These are phyloP conservation scores for Boehmeria nivea DNA, from an alignment of 306 rosid species.

Conservation along the genomic window DNA sequence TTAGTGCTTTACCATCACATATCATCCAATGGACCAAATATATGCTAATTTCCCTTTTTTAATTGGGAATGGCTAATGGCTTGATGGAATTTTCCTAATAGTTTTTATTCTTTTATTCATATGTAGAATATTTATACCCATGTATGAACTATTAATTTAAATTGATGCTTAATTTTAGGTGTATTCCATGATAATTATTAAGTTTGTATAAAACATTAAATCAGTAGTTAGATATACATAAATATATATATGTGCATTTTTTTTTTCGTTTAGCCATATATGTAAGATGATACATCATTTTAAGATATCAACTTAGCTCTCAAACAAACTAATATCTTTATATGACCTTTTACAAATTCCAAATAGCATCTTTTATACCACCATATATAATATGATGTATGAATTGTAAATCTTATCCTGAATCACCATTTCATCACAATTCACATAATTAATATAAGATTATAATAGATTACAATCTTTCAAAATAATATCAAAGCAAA, in stretches of 20 bases:
- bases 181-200: too few species aligned
- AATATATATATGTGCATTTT: too few species aligned
- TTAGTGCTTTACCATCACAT: slow-evolving; percentile 3
- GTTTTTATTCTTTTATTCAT: too few species aligned
- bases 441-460: not conserved
- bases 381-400: too few species aligned
- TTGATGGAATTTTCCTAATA: not conserved
- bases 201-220: not conserved
- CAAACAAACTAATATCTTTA: too few species aligned
- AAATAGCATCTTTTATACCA: too few species aligned
- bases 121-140: not conserved
- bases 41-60: not conserved
- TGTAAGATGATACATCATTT: not conserved
- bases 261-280: not conserved
- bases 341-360: too few species aligned
- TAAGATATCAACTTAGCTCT: slow-evolving; percentile 1
- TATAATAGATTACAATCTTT: not conserved
- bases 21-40: not conserved
- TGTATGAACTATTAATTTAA: not conserved
- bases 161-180: too few species aligned
- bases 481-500: not conserved
- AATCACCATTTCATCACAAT: not conserved
- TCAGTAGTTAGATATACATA: not conserved
- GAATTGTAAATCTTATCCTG: not conserved
- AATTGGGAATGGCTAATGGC: not conserved